Evolutionary conservation across 331 rosid species (phyloP).

Genomic region (Telfairia occidentalis): DNA sequence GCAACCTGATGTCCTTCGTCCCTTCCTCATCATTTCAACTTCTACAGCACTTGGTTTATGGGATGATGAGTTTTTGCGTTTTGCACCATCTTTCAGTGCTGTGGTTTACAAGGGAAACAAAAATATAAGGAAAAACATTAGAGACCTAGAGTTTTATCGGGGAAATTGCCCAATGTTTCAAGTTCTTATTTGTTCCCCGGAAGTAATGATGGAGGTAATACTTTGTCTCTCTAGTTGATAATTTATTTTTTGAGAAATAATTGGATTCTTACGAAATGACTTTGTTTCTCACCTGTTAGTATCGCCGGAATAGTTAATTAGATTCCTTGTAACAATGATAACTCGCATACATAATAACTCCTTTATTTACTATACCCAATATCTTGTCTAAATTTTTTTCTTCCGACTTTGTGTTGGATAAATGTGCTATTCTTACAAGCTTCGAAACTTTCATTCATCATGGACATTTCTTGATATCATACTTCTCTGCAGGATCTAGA

Average conservation of each 20-base stretch:
- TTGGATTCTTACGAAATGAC: background rate
- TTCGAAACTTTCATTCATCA: background rate
- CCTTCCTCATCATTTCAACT: conserved; percentile 56
- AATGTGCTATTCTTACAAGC: background rate
- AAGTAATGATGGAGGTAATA: conserved; percentile 42
- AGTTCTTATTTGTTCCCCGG: conserved; percentile 42
- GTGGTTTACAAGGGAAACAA: conserved; percentile 48
- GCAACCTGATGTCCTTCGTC: conserved; percentile 28
- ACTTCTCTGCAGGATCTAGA: conserved; percentile 39
- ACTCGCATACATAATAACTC: background rate
- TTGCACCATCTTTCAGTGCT: conserved; percentile 40
- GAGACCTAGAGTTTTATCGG: conserved; percentile 38
- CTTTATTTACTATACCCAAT: background rate
- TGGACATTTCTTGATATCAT: background rate
- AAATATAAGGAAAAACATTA: conserved; percentile 32
- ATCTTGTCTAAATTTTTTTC: background rate
- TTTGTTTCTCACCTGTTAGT: background rate
- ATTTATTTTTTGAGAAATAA: background rate
- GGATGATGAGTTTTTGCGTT: conserved; percentile 36
- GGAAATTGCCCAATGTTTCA: conserved; percentile 32
- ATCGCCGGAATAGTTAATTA: background rate
- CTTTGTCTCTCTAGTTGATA: conserved; percentile 10
- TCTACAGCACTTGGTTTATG: conserved; percentile 32
- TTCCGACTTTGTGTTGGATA: background rate
- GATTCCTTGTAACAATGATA: background rate